Conservation (phyloP, 192 early-diverging fungal species). For the Dispira simplex region DNA sequence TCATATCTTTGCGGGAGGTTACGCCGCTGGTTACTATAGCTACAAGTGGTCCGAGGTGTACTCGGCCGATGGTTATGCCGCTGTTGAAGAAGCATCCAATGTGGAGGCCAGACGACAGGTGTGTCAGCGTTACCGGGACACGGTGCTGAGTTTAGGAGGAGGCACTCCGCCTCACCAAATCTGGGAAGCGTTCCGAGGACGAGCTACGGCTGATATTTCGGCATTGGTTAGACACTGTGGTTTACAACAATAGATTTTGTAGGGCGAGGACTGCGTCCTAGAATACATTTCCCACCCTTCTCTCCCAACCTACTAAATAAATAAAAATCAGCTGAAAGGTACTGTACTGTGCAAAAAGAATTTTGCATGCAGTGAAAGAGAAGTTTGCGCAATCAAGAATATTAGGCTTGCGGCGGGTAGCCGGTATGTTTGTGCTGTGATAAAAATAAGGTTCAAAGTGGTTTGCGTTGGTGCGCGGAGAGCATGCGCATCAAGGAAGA, state of each 20-base stretch:
- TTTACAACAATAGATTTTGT: slow-evolving; percentile 5
- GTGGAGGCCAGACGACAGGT: slow-evolving; percentile 13
- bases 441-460: too few species aligned
- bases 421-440: too few species aligned
- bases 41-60: slow-evolving; percentile 48
- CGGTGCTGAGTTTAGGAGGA: slow-evolving; percentile 37
- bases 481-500: too few species aligned
- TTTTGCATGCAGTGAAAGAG: too few species aligned
- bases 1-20: slow-evolving; percentile 43
- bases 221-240: slow-evolving; percentile 38
- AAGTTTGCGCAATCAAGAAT: too few species aligned
- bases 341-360: too few species aligned
- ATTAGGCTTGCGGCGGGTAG: too few species aligned
- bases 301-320: too few species aligned
- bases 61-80: slow-evolving; percentile 44
- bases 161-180: slow-evolving; percentile 32
- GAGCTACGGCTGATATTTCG: slow-evolving; percentile 28
- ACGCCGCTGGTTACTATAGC: slow-evolving; percentile 41
- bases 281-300: too few species aligned
- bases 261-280: too few species aligned
- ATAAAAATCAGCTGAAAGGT: too few species aligned
- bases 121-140: slow-evolving; percentile 36
- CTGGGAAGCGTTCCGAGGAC: slow-evolving; percentile 35
- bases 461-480: too few species aligned
- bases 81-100: slow-evolving; percentile 30